Percentiles rank a stretch among this genome's conserved stretches.
These are phyloP conservation scores for Penicillium herquei DNA, from an alignment of 495 filamentous ascomycete genomes.

Conservation along the genomic window DNA sequence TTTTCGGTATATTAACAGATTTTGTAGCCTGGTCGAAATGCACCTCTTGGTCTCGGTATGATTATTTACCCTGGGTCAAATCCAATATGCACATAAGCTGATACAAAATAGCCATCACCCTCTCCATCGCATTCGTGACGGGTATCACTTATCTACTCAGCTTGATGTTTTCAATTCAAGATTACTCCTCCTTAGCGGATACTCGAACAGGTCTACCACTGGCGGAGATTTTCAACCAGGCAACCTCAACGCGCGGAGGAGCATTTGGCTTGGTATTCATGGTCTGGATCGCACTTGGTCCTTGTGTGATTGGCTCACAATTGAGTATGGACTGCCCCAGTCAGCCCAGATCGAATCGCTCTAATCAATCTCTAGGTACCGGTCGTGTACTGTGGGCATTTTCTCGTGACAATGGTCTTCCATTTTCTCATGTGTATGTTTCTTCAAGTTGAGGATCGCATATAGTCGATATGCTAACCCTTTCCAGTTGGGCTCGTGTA, in stretches of 20 bases:
- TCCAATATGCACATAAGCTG: conserved; percentile 4
- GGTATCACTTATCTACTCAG: conserved; percentile 44
- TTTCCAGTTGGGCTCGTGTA: conserved; percentile 27
- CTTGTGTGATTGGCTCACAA: conserved; percentile 49
- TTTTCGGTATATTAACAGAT: conserved; percentile 12
- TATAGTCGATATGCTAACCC: background rate
- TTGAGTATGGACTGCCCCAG: conserved; percentile 31
- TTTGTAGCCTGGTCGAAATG: conserved; percentile 28
- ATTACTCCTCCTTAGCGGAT: conserved; percentile 33
- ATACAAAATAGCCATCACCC: conserved; percentile 33
- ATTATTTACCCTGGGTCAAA: background rate
- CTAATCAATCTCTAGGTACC: conserved; percentile 46
- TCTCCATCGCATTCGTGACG: conserved; percentile 46
- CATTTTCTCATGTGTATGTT: conserved; percentile 30
- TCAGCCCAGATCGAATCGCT: background rate
- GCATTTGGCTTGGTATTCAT: conserved; percentile 56
- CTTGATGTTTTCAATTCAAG: conserved; percentile 46
- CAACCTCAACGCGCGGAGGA: conserved; percentile 63
- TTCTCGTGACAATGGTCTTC: conserved; percentile 60
- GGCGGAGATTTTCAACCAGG: conserved; percentile 70
- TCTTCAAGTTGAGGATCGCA: background rate
- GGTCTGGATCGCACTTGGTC: conserved; percentile 50
- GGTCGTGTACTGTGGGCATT: conserved; percentile 72
- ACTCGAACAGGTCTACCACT: conserved; percentile 61
- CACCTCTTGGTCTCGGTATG: conserved; percentile 32